Conservation (phyloP, 23 red algal genomes). For the Porphyridium purpureum region DNA sequence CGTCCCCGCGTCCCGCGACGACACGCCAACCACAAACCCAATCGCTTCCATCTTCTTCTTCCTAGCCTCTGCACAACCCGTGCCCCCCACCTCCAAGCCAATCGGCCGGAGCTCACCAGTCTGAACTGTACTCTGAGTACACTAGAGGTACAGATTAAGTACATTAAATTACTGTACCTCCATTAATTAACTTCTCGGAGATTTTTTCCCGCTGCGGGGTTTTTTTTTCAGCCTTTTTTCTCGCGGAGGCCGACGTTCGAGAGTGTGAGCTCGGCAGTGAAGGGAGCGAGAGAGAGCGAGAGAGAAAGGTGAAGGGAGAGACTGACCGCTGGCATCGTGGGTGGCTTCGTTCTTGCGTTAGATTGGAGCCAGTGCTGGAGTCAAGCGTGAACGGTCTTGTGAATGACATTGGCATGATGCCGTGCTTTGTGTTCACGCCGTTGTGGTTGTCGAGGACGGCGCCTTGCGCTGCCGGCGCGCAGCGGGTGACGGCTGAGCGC, state of each 20-base stretch:
- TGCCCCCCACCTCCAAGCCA: too few relatives aligned
- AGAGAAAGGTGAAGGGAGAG: neutral
- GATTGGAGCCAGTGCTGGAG: neutral
- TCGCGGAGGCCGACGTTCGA: neutral
- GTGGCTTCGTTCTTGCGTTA: neutral
- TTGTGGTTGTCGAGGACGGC: neutral
- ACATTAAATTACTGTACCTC: too few relatives aligned
- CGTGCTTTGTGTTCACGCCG: too few relatives aligned
- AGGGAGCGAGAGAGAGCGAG: neutral
- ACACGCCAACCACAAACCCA: too few relatives aligned
- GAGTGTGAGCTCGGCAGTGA: neutral
- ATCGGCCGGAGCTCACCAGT: too few relatives aligned
- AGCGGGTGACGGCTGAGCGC: neutral
- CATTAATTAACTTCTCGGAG: too few relatives aligned
- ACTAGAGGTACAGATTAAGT: too few relatives aligned
- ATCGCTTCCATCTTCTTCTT: too few relatives aligned
- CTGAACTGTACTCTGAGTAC: too few relatives aligned
- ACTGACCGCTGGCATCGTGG: neutral
- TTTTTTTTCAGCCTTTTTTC: slow-evolving; percentile 1
- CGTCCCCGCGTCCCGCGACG: too few relatives aligned
- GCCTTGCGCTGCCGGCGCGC: neutral
- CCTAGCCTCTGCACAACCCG: too few relatives aligned
- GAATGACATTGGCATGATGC: neutral
- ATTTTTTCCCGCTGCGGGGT: too few relatives aligned
- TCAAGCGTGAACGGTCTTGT: neutral